Conservation (phyloP, 495 filamentous ascomycete genomes). For the Cenococcum geophilum region DNA sequence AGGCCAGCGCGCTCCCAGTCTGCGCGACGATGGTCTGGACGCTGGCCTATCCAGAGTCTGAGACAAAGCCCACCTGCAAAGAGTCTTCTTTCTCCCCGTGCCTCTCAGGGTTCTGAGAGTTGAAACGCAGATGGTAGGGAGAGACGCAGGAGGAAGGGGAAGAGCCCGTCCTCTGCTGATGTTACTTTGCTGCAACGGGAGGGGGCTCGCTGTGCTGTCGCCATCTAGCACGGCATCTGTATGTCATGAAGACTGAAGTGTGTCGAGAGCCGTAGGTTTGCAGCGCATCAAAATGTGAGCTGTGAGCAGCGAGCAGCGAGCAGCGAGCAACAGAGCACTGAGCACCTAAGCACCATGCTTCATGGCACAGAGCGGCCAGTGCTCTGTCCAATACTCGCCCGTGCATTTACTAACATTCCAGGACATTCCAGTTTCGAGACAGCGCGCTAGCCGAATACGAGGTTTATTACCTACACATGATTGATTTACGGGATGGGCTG, state of each 20-base stretch:
- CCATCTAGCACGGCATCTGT: background rate
- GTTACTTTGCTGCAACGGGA: background rate
- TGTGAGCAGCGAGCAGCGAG: background rate
- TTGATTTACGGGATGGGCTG: conserved; percentile 23
- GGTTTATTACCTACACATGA: conserved; percentile 19
- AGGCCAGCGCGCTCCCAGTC: background rate
- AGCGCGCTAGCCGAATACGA: conserved; percentile 27
- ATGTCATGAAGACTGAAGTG: background rate
- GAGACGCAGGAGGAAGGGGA: background rate
- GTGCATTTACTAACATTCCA: conserved; percentile 14
- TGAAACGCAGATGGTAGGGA: background rate
- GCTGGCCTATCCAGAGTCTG: conserved; percentile 7
- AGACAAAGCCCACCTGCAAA: conserved; percentile 16
- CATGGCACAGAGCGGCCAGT: conserved; percentile 1
- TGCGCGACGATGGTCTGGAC: conserved; percentile 30
- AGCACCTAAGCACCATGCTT: too few species aligned
- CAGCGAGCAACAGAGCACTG: background rate
- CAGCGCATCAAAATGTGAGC: background rate
- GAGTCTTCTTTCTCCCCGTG: background rate
- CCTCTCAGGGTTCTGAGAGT: background rate
- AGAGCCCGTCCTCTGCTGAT: too few species aligned
- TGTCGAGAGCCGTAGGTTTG: background rate
- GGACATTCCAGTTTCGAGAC: conserved; percentile 14
- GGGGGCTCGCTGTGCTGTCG: background rate
- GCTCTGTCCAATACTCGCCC: conserved; percentile 4